phyloP scores from a whole-genome alignment of 106 monocot species.

The Vanilla planifolia region DNA sequence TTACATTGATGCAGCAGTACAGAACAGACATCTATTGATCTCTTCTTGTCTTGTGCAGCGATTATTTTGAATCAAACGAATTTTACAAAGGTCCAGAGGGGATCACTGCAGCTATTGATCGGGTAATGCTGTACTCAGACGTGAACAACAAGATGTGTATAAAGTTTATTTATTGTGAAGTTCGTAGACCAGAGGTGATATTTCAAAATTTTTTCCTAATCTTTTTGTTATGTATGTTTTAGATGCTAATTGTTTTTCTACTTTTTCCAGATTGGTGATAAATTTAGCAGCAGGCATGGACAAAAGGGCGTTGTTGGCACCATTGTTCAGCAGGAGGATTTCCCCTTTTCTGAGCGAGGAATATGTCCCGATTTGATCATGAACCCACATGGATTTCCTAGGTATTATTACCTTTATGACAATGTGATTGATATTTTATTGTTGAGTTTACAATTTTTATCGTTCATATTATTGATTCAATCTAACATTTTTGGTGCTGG shows the following conservation, averaged over 20 bases:
- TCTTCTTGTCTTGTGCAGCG: slow-evolving; percentile 31
- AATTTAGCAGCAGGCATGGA: slow-evolving; percentile 99
- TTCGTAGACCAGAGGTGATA: slow-evolving; percentile 80
- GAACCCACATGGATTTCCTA: slow-evolving; percentile 99
- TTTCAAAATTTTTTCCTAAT: slow-evolving; percentile 3
- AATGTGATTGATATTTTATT: too few species aligned
- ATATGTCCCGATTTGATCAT: slow-evolving; percentile 99
- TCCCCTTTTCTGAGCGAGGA: slow-evolving; percentile 91
- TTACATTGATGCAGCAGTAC: not conserved
- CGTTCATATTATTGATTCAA: too few species aligned
- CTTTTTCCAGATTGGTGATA: slow-evolving; percentile 70
- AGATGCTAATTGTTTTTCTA: slow-evolving; percentile 1
- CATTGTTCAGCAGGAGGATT: slow-evolving; percentile 96
- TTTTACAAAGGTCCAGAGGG: slow-evolving; percentile 57
- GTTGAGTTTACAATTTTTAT: too few species aligned
- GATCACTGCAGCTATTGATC: slow-evolving; percentile 81
- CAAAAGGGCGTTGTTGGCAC: slow-evolving; percentile 97
- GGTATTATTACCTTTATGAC: slow-evolving; percentile 47
- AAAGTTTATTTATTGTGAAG: slow-evolving; percentile 80
- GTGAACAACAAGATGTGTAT: slow-evolving; percentile 54
- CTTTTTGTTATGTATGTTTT: not conserved
- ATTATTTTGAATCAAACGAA: slow-evolving; percentile 38
- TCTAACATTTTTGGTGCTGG: too few species aligned
- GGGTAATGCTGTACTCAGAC: slow-evolving; percentile 68
- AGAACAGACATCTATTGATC: slow-evolving; percentile 1